Evolutionary conservation across 768 basidiomycete species (phyloP).

Genomic region (Roridomyces roridus): DNA sequence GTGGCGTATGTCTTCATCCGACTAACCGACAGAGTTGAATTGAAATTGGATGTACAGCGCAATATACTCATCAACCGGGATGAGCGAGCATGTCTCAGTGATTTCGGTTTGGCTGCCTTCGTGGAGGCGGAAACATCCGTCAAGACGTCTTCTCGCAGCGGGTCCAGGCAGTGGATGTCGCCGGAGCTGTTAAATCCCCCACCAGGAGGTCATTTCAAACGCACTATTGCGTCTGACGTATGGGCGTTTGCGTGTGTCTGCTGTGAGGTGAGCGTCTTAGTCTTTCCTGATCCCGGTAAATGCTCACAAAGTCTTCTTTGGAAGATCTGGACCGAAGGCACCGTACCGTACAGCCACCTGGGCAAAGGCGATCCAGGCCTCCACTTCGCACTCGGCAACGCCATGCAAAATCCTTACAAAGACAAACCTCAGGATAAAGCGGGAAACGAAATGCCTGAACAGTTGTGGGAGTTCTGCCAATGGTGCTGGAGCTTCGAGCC

Average conservation of each 20-base stretch:
- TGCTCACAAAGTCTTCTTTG: no score
- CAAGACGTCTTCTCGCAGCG: not conserved
- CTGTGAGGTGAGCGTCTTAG: no score
- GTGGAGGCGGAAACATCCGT: constrained; percentile 12
- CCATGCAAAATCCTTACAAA: not conserved
- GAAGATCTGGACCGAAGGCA: no score
- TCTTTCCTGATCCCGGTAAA: no score
- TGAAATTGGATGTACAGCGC: not conserved
- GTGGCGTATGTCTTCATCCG: not conserved
- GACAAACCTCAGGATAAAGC: not conserved
- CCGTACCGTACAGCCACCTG: no score
- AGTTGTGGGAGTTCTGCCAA: not conserved
- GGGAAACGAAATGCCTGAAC: not conserved
- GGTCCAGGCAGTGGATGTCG: constrained; percentile 2
- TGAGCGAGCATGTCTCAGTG: constrained; percentile 18
- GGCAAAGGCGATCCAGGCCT: no score
- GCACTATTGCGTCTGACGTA: not conserved
- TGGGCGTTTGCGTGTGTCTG: constrained; percentile 1
- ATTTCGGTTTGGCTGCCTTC: constrained; percentile 25
- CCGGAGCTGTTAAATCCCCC: not conserved
- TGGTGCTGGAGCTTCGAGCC: not conserved
- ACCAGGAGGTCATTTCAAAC: not conserved
- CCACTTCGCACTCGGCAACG: not conserved
- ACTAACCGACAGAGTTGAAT: not conserved
- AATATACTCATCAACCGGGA: constrained; percentile 24